Conservation (phyloP, 2,329 filamentous ascomycete species). For the Diaporthe eres region DNA sequence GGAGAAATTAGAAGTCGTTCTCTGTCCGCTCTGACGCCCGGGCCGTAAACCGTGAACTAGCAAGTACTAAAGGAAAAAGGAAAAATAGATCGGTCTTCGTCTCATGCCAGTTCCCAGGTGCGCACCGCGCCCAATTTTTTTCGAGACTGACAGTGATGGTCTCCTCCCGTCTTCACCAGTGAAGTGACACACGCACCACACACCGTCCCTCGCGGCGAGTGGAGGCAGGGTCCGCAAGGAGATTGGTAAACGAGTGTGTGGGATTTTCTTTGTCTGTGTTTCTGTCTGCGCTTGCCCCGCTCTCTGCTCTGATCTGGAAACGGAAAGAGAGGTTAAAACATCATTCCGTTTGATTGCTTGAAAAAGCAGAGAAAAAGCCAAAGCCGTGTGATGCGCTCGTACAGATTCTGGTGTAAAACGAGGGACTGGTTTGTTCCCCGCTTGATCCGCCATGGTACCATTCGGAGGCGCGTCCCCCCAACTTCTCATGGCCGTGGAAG, state of each 20-base stretch:
- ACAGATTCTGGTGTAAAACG: slow-evolving; percentile 28
- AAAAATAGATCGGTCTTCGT: slow-evolving; percentile 20
- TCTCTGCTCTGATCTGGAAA: slow-evolving; percentile 27
- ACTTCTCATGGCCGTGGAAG: slow-evolving; percentile 5
- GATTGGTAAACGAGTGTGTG: slow-evolving; percentile 34
- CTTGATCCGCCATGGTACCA: slow-evolving; percentile 26
- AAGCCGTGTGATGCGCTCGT: slow-evolving; percentile 33
- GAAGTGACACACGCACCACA: slow-evolving; percentile 2
- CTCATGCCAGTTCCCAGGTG: slow-evolving; percentile 23
- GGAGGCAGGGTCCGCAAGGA: slow-evolving; percentile 23
- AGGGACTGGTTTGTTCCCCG: slow-evolving; percentile 12
- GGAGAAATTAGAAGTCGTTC: slow-evolving; percentile 9
- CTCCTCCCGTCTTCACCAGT: slow-evolving; percentile 9
- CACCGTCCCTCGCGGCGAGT: slow-evolving; percentile 18
- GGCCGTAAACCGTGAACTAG: slow-evolving; percentile 25
- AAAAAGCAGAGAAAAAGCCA: slow-evolving; percentile 17
- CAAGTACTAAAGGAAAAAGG: not conserved
- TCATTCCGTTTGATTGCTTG: slow-evolving; percentile 22
- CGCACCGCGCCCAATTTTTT: slow-evolving; percentile 1
- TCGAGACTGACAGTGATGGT: not conserved
- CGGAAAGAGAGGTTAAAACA: slow-evolving; percentile 20
- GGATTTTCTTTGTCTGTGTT: slow-evolving; percentile 35
- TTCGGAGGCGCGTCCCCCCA: not conserved
- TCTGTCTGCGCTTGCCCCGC: slow-evolving; percentile 26
- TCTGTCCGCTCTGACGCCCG: slow-evolving; percentile 24